These are phyloP conservation scores for Jaltomata sinuosa DNA, from an alignment of 257 asterid genomes.

Conservation along the genomic window DNA sequence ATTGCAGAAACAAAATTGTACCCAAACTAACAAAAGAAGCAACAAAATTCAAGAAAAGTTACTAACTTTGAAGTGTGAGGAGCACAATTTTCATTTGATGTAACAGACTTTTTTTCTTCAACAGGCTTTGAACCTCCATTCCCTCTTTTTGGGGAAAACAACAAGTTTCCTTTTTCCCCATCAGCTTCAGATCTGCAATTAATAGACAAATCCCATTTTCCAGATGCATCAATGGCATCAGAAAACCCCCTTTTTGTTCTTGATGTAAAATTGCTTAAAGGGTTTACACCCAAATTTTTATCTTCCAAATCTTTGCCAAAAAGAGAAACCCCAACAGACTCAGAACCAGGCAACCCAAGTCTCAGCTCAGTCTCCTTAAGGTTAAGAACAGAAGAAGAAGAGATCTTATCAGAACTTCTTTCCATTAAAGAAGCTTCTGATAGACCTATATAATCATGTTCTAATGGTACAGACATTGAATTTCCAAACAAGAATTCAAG, in stretches of 20 bases:
- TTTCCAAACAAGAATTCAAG: neutral
- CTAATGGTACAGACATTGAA: slow-evolving; percentile 47
- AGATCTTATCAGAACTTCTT: slow-evolving; percentile 27
- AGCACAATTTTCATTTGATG: too few species aligned
- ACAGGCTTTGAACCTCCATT: slow-evolving; percentile 5
- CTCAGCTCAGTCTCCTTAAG: slow-evolving; percentile 70
- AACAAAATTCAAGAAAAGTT: slow-evolving; percentile 1
- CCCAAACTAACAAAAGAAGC: neutral
- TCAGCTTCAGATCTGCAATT: slow-evolving; percentile 51
- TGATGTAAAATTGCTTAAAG: slow-evolving; percentile 30
- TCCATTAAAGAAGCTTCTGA: slow-evolving; percentile 39
- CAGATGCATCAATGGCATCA: slow-evolving; percentile 67
- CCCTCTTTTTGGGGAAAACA: slow-evolving; percentile 29
- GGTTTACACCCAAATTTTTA: slow-evolving; percentile 19
- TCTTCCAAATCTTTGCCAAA: slow-evolving; percentile 56
- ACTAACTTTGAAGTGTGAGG: slow-evolving; percentile 22
- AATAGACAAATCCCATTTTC: slow-evolving; percentile 54
- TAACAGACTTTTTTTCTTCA: slow-evolving; percentile 7
- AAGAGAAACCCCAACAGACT: slow-evolving; percentile 44
- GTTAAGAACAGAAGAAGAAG: slow-evolving; percentile 18
- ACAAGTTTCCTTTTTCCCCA: slow-evolving; percentile 19
- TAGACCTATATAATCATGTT: slow-evolving; percentile 60
- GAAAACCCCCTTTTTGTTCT: slow-evolving; percentile 71
- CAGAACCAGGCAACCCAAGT: slow-evolving; percentile 82
- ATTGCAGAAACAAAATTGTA: neutral